Base-by-base conservation (phyloP, 495 filamentous ascomycete species). In the Aspergillus diversus region DNA sequence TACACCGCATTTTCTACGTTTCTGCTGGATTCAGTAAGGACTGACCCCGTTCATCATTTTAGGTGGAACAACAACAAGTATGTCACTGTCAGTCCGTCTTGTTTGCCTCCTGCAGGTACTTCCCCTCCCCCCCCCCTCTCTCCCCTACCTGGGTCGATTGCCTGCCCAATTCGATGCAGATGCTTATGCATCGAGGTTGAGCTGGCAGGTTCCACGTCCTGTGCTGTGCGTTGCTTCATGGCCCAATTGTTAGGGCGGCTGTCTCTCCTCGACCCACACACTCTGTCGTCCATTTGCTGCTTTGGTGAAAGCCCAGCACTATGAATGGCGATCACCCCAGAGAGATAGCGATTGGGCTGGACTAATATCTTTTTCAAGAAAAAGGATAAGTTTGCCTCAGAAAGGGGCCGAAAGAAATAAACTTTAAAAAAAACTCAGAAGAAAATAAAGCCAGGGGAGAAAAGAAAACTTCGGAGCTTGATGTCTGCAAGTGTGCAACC, bases 1-100 rank as follows among this genome's bases (percentile, higher is more conserved):
- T 63, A 63, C 61, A 67, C 65, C 65, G 65, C 65, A 67, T 64
- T 67, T 67, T 63, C 60, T 48, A 32, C 58, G 50, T 47, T 13
- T 43, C 11, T 17, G 60, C 39, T 57, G 52, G 43, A 53, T 54
- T 49, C 54, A 58, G 58, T 61, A 55, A 61, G 35, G 58, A 33
- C 52, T 15, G 42, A 51, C 53, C 42, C 35, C 47, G 60, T 63
- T 51, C 43, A 47, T 65, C 48, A 65, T 53, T 49, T 60, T 33
- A 33, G 27, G 60, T 57, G 53, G 60, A 62, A 62, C 60, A 56
- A 47, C 35, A 31, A 32, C 0, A 34, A 17, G 5, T 33, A 7
- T 39, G 16, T 59, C 27, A 46, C 16, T 54, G 51, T 59, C 49
- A 34, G 53, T 31, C 16, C 6, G 53, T 43, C 32, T 59, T 56